Evolutionary conservation across 148 eudicot species (phyloP).

Genomic region (Nepenthes mirabilis): DNA sequence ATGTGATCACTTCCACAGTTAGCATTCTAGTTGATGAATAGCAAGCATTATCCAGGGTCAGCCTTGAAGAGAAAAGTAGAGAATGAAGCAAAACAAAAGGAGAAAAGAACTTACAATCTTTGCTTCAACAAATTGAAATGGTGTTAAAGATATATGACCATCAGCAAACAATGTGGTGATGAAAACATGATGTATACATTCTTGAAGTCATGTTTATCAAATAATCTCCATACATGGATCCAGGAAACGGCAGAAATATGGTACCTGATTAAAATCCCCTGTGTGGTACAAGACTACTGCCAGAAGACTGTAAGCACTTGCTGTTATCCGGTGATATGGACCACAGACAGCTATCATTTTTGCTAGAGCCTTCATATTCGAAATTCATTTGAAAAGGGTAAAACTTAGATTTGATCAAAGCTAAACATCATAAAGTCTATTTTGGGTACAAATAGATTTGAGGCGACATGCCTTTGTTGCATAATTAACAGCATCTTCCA

Average conservation of each 20-base stretch:
- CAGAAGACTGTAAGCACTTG: slow-evolving; percentile 94
- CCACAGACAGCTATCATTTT: slow-evolving; percentile 98
- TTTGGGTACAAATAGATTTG: background rate
- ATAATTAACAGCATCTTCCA: slow-evolving; percentile 88
- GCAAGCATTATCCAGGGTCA: too few species aligned
- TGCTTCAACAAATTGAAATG: too few species aligned
- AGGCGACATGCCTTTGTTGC: slow-evolving; percentile 62
- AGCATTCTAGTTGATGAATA: too few species aligned
- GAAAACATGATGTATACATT: too few species aligned
- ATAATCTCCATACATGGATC: too few species aligned
- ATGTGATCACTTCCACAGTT: background rate
- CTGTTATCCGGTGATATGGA: slow-evolving; percentile 91
- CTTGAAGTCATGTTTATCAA: too few species aligned
- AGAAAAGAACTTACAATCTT: background rate
- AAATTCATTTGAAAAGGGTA: background rate
- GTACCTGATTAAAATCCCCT: slow-evolving; percentile 98
- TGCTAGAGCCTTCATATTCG: slow-evolving; percentile 66
- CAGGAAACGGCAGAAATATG: background rate
- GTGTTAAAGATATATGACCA: too few species aligned
- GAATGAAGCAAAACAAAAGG: background rate
- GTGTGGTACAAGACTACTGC: slow-evolving; percentile 98
- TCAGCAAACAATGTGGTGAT: too few species aligned
- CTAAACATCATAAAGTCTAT: background rate
- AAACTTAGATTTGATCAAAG: background rate
- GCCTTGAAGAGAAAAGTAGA: too few species aligned